Base-by-base conservation (phyloP, 176 grass and related monocot species). In the Zoysia japonica region DNA sequence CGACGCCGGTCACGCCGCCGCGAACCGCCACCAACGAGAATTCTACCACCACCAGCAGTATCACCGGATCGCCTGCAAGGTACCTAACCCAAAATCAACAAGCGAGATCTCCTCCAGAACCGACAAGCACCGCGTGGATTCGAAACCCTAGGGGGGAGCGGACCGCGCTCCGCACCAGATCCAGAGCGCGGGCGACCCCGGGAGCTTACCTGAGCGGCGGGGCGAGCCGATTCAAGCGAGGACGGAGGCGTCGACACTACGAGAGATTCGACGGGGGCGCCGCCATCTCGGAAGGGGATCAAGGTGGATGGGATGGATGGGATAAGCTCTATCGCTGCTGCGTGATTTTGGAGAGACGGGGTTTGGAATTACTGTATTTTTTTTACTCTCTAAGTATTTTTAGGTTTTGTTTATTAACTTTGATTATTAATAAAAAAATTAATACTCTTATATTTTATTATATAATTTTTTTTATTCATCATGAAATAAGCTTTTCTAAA, bases 341-440 rank as follows among this genome's bases (percentile, higher is more conserved):
- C 69, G 28, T 28, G 70, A 80, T 75, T 86, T 51, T 59, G 68
- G 13, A 35, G 37, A 50, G 47, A 41, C n/a, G 17, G 39, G 54
- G 47, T 35, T 80, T 68, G 50, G 52, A 35, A 56, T 4, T 54
- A 42, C 48, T 16, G 65, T 14, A 15, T 40, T 10, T 15, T 3
- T 17, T 63, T 9, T 45, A 4, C 2, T 53, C 2, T 15, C 15
- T 49, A 42, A 5, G 28, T 5, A 38, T n/a, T 9, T 14, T 7
- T 0, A 0, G 1, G 3, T 19, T 56, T 28, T 55, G 43, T 36
- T 20, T 13, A 10, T 45, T 43, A 28, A 28, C 28, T 28, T 28
- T 28, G 28, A 28, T 28, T 28, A 28, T 28, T 28, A 28, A 28
- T 28, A 28, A 28, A 28, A 28, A 28, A 0, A 0, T 28, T 28